Base-by-base conservation (phyloP, 2,329 filamentous ascomycete genomes). In the Madurella fahalii region DNA sequence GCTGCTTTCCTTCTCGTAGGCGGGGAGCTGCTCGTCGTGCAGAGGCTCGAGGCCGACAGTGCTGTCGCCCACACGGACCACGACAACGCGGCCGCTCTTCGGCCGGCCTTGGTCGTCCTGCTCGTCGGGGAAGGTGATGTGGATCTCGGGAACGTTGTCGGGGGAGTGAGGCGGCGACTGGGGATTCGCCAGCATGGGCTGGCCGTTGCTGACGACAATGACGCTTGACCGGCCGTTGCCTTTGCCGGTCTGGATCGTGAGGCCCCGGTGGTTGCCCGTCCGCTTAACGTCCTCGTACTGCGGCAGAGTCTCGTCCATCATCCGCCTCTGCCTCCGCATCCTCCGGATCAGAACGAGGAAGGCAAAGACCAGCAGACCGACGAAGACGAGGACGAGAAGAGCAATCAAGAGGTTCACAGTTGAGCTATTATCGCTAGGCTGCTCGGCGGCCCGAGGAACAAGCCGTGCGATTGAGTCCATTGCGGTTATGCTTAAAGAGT, bases 51-150 rank as follows among this genome's bases (percentile, higher is more conserved):
- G 81, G 47, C 93, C 94, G 61, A 97, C 85, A 39, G 85, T 80
- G 46, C 89, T 87, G 62, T 97, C 94, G 59, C 92, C 91, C 49
- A 97, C 90, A 50, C 90, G 84, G 53, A 99, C 93, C 37, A 97
- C 84, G 18, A 99, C 87, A 49, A 97, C 91, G 32, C 92, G 85
- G 34, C 93, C 93, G 62, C 87, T 90, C 75, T 88, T 88, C 64
- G 81, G 81, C 72, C 85, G 90, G 63, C 93, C 93, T 52, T 83
- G 77, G 63, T 90, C 89, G 68, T 96, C 92, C 64, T 95, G 86
- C 77, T 97, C 94, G 65, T 95, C 90, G 15, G 94, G 94, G 77
- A 99, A 97, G 37, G 94, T 97, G 72, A 99, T 96, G 73, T 92
- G 90, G 67, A 99, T 99, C 75, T 97, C 89, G 17, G 94, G 94